Percentiles rank a stretch among this genome's conserved stretches.
These are phyloP conservation scores for Cystobasidium tubakii DNA, from an alignment of 768 basidiomycete species.

Conservation along the genomic window DNA sequence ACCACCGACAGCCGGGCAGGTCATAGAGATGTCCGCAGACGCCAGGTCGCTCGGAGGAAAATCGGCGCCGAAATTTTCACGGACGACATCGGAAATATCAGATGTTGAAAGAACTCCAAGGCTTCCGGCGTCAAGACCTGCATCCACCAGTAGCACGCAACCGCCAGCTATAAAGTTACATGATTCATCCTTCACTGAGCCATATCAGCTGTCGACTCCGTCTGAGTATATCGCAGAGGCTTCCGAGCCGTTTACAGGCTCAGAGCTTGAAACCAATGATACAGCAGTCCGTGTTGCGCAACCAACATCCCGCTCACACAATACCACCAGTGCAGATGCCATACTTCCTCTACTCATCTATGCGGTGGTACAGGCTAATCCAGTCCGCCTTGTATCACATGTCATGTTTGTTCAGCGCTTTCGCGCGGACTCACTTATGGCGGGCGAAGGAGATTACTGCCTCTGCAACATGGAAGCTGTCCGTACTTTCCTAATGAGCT, in stretches of 20 bases:
- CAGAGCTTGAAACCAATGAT: constrained; percentile 13
- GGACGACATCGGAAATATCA: neutral
- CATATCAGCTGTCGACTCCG: constrained; percentile 19
- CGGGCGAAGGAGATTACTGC: constrained; percentile 85
- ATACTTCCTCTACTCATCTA: constrained; percentile 90
- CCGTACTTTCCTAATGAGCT: constrained; percentile 89
- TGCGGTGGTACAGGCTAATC: constrained; percentile 87
- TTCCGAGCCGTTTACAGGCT: neutral
- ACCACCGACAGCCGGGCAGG: neutral
- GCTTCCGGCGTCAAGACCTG: constrained; percentile 27
- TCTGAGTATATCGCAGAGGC: constrained; percentile 5
- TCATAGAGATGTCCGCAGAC: constrained; percentile 43
- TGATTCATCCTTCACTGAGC: constrained; percentile 17
- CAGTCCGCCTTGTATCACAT: constrained; percentile 68
- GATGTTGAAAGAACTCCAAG: neutral
- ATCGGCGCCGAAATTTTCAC: neutral
- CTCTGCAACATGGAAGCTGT: constrained; percentile 91
- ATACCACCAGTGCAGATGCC: constrained; percentile 68
- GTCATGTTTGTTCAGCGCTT: constrained; percentile 57
- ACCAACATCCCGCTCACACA: neutral
- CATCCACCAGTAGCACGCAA: constrained; percentile 9
- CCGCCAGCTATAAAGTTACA: constrained; percentile 42
- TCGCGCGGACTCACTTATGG: constrained; percentile 56
- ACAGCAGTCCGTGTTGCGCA: neutral
- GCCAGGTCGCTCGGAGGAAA: constrained; percentile 37